Base-by-base conservation (phyloP, 345 rosid species). In the Heritiera fomes region DNA sequence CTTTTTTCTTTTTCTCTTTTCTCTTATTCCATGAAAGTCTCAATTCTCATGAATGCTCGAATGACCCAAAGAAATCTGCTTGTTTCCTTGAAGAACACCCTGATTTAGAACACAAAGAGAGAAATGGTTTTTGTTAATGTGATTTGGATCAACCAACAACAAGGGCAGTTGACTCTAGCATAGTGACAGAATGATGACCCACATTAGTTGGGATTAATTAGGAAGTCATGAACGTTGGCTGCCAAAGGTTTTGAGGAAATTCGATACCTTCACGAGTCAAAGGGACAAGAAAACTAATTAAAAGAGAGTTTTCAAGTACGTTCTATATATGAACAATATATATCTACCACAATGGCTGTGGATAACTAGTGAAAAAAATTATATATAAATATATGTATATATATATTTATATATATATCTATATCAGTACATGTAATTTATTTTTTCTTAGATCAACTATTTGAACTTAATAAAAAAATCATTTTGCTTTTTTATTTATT, bases 161-260 rank as follows among this genome's bases (percentile, higher is more conserved):
- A 20, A 11, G 55, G 18, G 73, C 30, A 7, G 18, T 46, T 68
- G 68, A 63, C 68, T 7, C 28, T 34, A 63, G 11, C 45, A 38
- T 28, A 30, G 30, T 61, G 30, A 18, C 32, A 41, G 50, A 66
- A 18, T 18, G 32, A 41, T 61, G 71, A 66, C 50, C 71, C 50
- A 41, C 71, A 18, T 41, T 41, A 53, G n/a, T 15, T 14, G 7
- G 58, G 38, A 34, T 34, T 3, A 68, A 68, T 68, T 12, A 45
- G 34, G 8, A 68, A 45, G 72, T 45, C 34, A 20, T 5, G 34
- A 68, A 68, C 45, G 71, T 45, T 45, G 72, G 72, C 53, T 67
- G 52, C 71, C 52, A 41, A 43, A 66, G 11, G 28, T 41, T 17
- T 40, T 67, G 15, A 41, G 46, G 17, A 7, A 55, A 55, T 1